phyloP scores from a whole-genome alignment of 2,329 filamentous ascomycete species.

The Pseudogymnoascus sp. region DNA sequence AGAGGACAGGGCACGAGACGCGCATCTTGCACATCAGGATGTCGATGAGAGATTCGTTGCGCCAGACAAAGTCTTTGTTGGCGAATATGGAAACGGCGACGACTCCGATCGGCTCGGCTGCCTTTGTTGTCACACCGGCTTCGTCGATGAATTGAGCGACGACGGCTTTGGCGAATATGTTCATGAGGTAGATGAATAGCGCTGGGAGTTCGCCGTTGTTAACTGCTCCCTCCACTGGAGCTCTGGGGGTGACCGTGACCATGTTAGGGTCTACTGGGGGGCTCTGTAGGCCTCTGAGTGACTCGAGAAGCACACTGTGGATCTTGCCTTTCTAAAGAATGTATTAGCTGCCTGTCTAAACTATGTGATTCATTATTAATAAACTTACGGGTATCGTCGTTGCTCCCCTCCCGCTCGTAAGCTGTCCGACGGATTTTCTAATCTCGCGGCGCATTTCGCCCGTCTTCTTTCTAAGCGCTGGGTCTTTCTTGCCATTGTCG shows the following conservation, averaged over 20 bases:
- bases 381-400: conserved; percentile 48
- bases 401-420: conserved; percentile 54
- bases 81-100: conserved; percentile 68
- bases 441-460: conserved; percentile 66
- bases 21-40: conserved; percentile 84
- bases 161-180: conserved; percentile 64
- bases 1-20: conserved; percentile 72
- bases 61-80: conserved; percentile 55
- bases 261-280: conserved; percentile 44
- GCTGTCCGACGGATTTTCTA: conserved; percentile 62
- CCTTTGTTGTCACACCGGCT: conserved; percentile 52
- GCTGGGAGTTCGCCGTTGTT: conserved; percentile 49
- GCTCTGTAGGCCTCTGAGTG: conserved; percentile 43
- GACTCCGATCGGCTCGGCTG: conserved; percentile 72
- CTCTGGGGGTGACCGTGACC: conserved; percentile 38
- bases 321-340: conserved; percentile 37
- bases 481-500: conserved; percentile 46
- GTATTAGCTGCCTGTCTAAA: conserved; percentile 9
- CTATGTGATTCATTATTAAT: not conserved
- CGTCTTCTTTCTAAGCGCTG: conserved; percentile 52
- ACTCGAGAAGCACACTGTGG: conserved; percentile 41
- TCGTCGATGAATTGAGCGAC: conserved; percentile 62
- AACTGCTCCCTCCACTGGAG: conserved; percentile 39
- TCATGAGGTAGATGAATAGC: conserved; percentile 66
- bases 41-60: conserved; percentile 62